phyloP scores from a whole-genome alignment of 306 rosid genomes.

The Quercus parvula region DNA sequence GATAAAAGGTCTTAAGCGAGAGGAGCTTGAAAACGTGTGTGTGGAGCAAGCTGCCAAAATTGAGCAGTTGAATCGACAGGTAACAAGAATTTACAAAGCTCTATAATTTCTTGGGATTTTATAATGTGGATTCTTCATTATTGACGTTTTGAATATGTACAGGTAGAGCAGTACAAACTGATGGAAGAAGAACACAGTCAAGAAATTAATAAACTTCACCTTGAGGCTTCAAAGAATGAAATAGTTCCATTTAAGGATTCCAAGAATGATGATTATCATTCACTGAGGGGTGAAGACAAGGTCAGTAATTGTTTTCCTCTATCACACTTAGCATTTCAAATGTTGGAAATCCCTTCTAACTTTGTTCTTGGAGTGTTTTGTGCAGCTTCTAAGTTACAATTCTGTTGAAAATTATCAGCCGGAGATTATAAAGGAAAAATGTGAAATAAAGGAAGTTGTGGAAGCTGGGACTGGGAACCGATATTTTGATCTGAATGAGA shows the following conservation, averaged over 20 bases:
- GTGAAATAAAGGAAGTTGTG: constrained; percentile 72
- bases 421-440: constrained; percentile 51
- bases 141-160: constrained; percentile 18
- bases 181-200: constrained; percentile 37
- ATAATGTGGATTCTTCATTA: constrained; percentile 3
- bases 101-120: not conserved
- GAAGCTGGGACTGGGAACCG: constrained; percentile 33
- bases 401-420: constrained; percentile 26
- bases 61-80: constrained; percentile 66
- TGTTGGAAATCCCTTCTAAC: constrained; percentile 25
- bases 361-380: constrained; percentile 5
- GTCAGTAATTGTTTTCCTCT: constrained; percentile 17
- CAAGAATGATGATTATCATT: constrained; percentile 22
- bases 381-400: constrained; percentile 37
- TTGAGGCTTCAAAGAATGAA: constrained; percentile 6
- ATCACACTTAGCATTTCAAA: constrained; percentile 6
- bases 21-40: constrained; percentile 66
- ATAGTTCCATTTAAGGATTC: constrained; percentile 30
- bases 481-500: constrained; percentile 60
- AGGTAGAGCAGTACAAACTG: constrained; percentile 57
- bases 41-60: constrained; percentile 67
- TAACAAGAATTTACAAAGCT: constrained; percentile 26
- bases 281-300: constrained; percentile 23
- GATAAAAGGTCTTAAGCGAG: constrained; percentile 35
- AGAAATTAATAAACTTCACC: constrained; percentile 22